Evolutionary conservation across 2,329 filamentous ascomycete species (phyloP), one percentile per base, ranked within the genome.

Genomic region (Beauveria sp.): DNA sequence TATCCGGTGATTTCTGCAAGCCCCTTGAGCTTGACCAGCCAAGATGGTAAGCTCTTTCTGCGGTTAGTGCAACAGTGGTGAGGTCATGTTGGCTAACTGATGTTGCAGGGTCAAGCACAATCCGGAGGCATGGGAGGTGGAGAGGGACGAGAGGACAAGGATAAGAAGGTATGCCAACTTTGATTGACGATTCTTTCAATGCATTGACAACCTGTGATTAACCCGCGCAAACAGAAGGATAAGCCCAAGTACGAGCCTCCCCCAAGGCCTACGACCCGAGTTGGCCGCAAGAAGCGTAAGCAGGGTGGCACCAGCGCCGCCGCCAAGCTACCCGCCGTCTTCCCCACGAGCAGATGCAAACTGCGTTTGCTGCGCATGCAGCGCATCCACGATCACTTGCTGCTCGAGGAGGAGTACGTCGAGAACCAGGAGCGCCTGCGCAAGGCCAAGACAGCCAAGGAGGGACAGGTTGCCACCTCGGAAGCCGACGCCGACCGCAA

Each of bases 211-310:
- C 65, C 20, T 16, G n/a, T 7, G 46, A 43, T 30, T 72, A 64
- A 74, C 62, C 58, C 3, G 63, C 51, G 28, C 43, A 63, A 16
- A 69, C 71, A 96, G 93, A 98, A 99, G 85, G 93, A 99, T 66
- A 99, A 99, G 88, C 95, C 95, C 74, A 98, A 96, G 89, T 99
- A 99, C 82, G 95, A 99, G 78, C 95, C 95, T 66, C 95, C 95
- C 68, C 95, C 95, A 76, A 89, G 93, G 72, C 95, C 95, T 65
- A 99, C 95, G 65, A 98, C 95, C 67, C 91, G 95, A 74, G 89
- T 99, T 74, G 95, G 95, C 64, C 91, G 93, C 72, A 97, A 96
- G 89, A 99, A 99, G 90, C 93, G 93, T 84, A 97, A 91, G 87
- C 85, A 86, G 55, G 92, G 89, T 63, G 95, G 95, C 58, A 92